These are phyloP conservation scores for Botrytis cinerea DNA, from an alignment of 2,329 filamentous ascomycete genomes.

Conservation along the genomic window DNA sequence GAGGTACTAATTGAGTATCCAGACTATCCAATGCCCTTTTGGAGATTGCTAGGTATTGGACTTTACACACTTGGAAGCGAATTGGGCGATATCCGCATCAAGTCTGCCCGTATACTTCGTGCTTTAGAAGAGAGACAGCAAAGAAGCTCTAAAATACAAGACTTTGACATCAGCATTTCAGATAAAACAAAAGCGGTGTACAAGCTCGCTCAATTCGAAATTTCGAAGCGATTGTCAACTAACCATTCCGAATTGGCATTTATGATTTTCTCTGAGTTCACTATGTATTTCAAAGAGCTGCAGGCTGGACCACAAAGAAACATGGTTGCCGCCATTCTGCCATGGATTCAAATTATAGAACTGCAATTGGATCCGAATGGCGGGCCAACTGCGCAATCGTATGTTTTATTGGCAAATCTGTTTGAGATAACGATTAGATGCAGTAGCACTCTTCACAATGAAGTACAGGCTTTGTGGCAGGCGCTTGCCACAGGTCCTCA, in stretches of 20 bases:
- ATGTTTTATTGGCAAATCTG: constrained; percentile 91
- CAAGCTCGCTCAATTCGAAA: constrained; percentile 95
- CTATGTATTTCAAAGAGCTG: constrained; percentile 86
- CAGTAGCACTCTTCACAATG: constrained; percentile 85
- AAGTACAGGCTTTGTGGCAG: constrained; percentile 97
- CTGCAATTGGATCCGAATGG: constrained; percentile 89
- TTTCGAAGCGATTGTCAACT: constrained; percentile 84
- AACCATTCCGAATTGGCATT: constrained; percentile 90
- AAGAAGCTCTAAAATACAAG: constrained; percentile 87
- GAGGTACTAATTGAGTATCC: constrained; percentile 81
- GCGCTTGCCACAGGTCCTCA: constrained; percentile 91
- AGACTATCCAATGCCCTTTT: constrained; percentile 84
- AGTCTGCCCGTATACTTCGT: constrained; percentile 79
- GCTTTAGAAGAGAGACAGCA: constrained; percentile 80
- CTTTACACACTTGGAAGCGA: constrained; percentile 93
- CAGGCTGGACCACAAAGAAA: constrained; percentile 84
- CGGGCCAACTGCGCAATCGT: constrained; percentile 85
- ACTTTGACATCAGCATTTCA: constrained; percentile 97
- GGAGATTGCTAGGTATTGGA: constrained; percentile 85
- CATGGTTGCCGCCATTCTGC: constrained; percentile 89
- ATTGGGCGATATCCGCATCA: constrained; percentile 83
- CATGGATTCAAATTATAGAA: constrained; percentile 95
- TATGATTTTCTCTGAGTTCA: constrained; percentile 94
- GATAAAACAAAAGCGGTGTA: constrained; percentile 99
- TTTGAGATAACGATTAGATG: constrained; percentile 96